Evolutionary conservation across 169 alveolate species (phyloP).

Genomic region (Plasmodium gallinaceum): DNA sequence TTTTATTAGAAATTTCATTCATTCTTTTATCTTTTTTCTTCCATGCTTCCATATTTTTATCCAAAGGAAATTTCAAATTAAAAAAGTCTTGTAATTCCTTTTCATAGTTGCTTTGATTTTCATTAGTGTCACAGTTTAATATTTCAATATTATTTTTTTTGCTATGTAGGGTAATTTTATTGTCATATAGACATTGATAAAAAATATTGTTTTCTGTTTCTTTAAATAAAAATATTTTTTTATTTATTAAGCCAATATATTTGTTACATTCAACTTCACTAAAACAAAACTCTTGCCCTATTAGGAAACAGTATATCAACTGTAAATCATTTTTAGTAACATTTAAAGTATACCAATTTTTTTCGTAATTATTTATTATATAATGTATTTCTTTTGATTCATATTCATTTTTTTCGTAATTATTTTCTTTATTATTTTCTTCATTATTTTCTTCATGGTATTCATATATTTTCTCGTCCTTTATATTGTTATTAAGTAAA

Average conservation of each 20-base stretch:
- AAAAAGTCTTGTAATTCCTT: slow-evolving; percentile 45
- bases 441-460: background rate
- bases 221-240: slow-evolving; percentile 53
- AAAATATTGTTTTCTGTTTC: slow-evolving; percentile 32
- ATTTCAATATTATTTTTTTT: background rate
- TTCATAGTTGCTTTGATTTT: background rate
- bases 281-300: slow-evolving; percentile 71
- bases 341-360: slow-evolving; percentile 30
- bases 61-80: slow-evolving; percentile 56
- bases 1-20: slow-evolving; percentile 73
- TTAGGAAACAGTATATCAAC: slow-evolving; percentile 52
- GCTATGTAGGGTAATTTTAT: background rate
- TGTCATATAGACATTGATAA: slow-evolving; percentile 59
- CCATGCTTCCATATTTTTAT: slow-evolving; percentile 74
- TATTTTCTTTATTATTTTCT: background rate
- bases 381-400: background rate
- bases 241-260: slow-evolving; percentile 58
- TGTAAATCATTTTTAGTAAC: slow-evolving; percentile 48
- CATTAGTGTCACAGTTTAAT: background rate
- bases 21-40: slow-evolving; percentile 77
- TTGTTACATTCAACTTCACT: slow-evolving; percentile 23
- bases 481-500: background rate
- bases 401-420: background rate
- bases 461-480: background rate
- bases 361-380: slow-evolving; percentile 50